These are phyloP conservation scores for Solanum hybrid DNA, from an alignment of 305 asterid species.

Conservation along the genomic window DNA sequence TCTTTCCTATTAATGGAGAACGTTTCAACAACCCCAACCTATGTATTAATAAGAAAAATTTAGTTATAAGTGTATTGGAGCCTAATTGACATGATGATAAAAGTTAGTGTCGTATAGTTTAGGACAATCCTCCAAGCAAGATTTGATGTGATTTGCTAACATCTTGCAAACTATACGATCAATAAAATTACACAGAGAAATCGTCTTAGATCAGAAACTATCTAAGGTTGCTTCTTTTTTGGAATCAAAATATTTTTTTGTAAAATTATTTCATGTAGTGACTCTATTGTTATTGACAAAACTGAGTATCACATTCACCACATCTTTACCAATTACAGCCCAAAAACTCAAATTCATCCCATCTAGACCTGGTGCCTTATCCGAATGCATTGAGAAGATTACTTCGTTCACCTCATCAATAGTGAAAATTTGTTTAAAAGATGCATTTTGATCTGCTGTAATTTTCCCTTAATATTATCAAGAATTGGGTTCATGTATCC, in stretches of 20 bases:
- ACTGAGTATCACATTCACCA: background rate
- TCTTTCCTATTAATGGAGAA: too few species aligned
- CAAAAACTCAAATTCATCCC: background rate
- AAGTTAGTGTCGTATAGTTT: too few species aligned
- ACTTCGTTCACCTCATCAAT: too few species aligned
- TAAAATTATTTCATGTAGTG: background rate
- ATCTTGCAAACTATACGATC: background rate
- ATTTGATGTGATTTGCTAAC: too few species aligned
- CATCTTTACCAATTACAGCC: background rate
- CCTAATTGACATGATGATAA: too few species aligned
- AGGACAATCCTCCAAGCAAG: too few species aligned
- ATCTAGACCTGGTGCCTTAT: background rate
- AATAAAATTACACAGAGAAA: background rate
- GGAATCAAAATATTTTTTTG: background rate
- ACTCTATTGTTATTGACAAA: background rate
- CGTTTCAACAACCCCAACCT: too few species aligned
- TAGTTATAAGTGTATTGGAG: too few species aligned
- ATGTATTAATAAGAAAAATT: too few species aligned
- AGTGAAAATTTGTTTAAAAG: background rate
- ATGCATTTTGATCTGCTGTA: background rate
- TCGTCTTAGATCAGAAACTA: background rate
- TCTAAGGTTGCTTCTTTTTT: background rate
- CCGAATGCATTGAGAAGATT: background rate
- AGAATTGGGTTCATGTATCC: background rate
- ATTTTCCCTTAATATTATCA: background rate